Conservation (phyloP, 371 early-diverging fungal species). For the Mortierella sp. region DNA sequence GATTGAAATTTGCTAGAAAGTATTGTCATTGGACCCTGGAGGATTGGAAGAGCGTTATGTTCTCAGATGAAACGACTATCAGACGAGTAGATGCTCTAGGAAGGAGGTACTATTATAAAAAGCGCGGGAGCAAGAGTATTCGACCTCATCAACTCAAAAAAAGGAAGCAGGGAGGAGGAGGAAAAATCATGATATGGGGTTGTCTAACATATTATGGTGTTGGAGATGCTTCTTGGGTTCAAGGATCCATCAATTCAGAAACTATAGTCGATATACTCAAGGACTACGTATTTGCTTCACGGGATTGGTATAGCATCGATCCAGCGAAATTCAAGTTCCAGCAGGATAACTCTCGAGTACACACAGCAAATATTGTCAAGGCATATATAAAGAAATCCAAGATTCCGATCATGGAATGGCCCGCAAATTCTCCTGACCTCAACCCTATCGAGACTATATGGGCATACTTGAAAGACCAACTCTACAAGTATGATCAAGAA, state of each 20-base stretch:
- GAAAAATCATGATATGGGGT: conserved; percentile 38
- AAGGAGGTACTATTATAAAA: conserved; percentile 1
- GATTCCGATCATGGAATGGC: conserved; percentile 9
- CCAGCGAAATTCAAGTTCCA: conserved; percentile 30
- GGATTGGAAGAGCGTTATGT: conserved; percentile 8
- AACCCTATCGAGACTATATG: conserved; percentile 32
- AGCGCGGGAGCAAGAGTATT: neutral
- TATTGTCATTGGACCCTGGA: neutral
- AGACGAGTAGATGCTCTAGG: neutral
- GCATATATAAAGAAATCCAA: conserved; percentile 17
- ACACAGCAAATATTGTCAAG: conserved; percentile 18
- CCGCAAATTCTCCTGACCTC: neutral
- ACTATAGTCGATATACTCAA: conserved; percentile 28
- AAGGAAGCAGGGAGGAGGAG: conserved; percentile 18
- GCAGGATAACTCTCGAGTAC: conserved; percentile 50
- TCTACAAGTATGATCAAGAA: too few species aligned
- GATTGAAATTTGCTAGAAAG: conserved; percentile 5
- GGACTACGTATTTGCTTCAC: conserved; percentile 15
- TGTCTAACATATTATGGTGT: conserved; percentile 17
- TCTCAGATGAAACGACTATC: neutral
- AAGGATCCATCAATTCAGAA: conserved; percentile 25
- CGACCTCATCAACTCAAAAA: conserved; percentile 8
- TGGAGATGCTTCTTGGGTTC: conserved; percentile 27
- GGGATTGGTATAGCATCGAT: conserved; percentile 14
- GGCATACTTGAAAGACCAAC: too few species aligned